A percentile compares a stretch with the other conserved stretches of the same genome.
These are phyloP conservation scores for Solanum medicagineum DNA, from an alignment of 257 asterid genomes.

Conservation along the genomic window DNA sequence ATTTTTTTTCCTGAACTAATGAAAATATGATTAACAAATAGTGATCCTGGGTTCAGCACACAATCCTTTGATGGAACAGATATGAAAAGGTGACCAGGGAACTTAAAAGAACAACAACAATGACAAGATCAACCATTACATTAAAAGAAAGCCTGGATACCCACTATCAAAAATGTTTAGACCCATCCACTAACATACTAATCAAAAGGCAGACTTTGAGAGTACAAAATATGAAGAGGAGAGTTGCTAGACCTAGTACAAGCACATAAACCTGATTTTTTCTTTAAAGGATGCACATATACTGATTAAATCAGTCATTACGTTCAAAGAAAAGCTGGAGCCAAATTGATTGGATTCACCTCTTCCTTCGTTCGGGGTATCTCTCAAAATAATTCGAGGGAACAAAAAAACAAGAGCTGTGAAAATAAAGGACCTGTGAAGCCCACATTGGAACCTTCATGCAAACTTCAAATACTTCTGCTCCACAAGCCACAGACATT, in stretches of 20 bases:
- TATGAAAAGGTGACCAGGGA: not conserved
- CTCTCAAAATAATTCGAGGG: not conserved
- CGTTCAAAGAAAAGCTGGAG: not conserved
- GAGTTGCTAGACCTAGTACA: not conserved
- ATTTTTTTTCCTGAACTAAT: not conserved
- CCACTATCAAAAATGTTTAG: not conserved
- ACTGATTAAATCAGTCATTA: not conserved
- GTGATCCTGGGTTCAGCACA: not conserved
- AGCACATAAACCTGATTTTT: not conserved
- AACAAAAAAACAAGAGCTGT: not conserved
- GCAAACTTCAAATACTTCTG: conserved; percentile 76
- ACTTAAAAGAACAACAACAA: not conserved
- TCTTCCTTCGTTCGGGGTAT: not conserved
- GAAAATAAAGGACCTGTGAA: conserved; percentile 53
- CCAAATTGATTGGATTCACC: not conserved
- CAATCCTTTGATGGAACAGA: not conserved
- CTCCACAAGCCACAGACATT: conserved; percentile 87
- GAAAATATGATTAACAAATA: not conserved
- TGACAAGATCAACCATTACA: not conserved
- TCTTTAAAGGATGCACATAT: not conserved
- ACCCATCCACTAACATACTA: not conserved
- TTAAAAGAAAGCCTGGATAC: not conserved
- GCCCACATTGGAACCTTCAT: conserved; percentile 96
- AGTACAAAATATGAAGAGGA: not conserved
- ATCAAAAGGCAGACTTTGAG: not conserved